Percentiles rank a stretch among this genome's conserved stretches.
These are phyloP conservation scores for Carnegiea gigantea DNA, from an alignment of 179 eudicot genomes.

Conservation along the genomic window DNA sequence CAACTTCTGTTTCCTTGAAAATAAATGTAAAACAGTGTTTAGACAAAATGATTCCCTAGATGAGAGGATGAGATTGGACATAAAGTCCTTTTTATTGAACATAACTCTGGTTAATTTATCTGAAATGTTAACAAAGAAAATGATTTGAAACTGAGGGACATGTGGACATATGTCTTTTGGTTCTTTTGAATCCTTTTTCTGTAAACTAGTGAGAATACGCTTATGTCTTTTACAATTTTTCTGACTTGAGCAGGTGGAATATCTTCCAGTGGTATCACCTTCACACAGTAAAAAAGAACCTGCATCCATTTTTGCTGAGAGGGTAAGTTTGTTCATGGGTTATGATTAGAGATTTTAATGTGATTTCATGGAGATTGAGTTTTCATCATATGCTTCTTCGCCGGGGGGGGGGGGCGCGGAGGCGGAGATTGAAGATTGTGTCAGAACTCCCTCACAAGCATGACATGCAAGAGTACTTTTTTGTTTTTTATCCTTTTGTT, in stretches of 20 bases:
- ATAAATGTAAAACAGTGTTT: too few species aligned
- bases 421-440: too few species aligned
- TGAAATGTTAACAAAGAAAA: neutral
- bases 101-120: neutral
- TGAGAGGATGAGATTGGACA: neutral
- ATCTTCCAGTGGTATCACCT: constrained; percentile 80
- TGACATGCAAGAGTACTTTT: neutral
- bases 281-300: constrained; percentile 67
- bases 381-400: neutral
- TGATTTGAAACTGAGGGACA: neutral
- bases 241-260: constrained; percentile 62
- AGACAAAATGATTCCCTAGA: neutral
- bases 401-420: too few species aligned
- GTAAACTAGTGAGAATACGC: neutral
- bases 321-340: constrained; percentile 47
- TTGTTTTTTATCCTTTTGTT: neutral
- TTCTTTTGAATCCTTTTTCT: neutral
- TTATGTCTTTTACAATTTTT: neutral
- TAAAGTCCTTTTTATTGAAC: neutral
- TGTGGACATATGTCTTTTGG: neutral
- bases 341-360: neutral
- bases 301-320: constrained; percentile 63
- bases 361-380: neutral
- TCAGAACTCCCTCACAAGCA: neutral
- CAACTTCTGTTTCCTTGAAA: too few species aligned